Evolutionary conservation across 2,329 filamentous ascomycete genomes (phyloP).

Genomic region (Hymenoscyphus repandus): DNA sequence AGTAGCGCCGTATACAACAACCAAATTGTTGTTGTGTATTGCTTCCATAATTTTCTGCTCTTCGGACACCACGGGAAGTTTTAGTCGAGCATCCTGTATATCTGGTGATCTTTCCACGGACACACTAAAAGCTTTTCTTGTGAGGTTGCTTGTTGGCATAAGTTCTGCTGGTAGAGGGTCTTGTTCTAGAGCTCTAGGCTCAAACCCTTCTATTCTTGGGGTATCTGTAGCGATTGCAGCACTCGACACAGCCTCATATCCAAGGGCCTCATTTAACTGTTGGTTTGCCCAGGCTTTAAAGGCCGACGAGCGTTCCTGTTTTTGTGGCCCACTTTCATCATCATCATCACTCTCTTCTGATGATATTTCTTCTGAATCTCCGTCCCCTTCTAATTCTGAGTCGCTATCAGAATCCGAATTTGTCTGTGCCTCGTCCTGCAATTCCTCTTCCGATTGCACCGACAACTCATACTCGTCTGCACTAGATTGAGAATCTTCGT

Average conservation of each 20-base stretch:
- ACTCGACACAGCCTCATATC: constrained; percentile 47
- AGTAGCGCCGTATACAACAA: constrained; percentile 90
- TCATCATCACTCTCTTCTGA: constrained; percentile 29
- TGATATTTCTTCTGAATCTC: constrained; percentile 19
- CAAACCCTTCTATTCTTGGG: constrained; percentile 56
- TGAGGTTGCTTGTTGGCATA: constrained; percentile 49
- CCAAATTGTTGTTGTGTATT: constrained; percentile 83
- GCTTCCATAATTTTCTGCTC: constrained; percentile 98
- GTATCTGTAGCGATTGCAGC: constrained; percentile 33
- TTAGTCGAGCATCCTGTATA: constrained; percentile 72
- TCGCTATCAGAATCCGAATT: constrained; percentile 13
- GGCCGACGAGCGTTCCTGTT: constrained; percentile 49
- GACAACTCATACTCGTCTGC: constrained; percentile 32
- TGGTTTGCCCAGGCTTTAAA: constrained; percentile 94
- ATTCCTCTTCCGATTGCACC: background rate
- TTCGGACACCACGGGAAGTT: constrained; percentile 85
- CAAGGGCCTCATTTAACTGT: constrained; percentile 78
- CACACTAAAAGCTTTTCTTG: constrained; percentile 72
- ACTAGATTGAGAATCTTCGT: constrained; percentile 28
- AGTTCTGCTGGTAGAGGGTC: constrained; percentile 67
- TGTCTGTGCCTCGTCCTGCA: constrained; percentile 11
- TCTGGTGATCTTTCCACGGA: constrained; percentile 62
- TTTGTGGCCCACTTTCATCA: constrained; percentile 31
- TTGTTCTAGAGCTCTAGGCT: constrained; percentile 61
- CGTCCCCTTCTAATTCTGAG: constrained; percentile 20